phyloP scores from a whole-genome alignment of 495 filamentous ascomycete species.

The Mycothermus thermophilus region DNA sequence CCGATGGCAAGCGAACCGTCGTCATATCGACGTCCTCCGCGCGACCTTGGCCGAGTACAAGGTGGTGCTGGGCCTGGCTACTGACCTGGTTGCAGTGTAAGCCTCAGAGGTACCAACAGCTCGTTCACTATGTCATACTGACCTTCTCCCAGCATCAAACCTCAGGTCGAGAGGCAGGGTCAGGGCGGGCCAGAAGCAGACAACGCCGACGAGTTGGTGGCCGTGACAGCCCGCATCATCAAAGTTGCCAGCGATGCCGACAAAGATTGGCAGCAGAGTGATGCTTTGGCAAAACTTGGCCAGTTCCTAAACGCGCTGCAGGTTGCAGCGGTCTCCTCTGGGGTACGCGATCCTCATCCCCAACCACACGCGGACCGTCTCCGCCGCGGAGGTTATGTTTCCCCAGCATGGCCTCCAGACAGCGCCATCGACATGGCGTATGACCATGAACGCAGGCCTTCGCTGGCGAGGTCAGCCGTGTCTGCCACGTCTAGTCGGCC shows the following conservation, averaged over 20 bases:
- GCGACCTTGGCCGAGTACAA: slow-evolving; percentile 27
- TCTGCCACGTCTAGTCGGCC: no score
- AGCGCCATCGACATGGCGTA: slow-evolving; percentile 28
- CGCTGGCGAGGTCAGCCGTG: no score
- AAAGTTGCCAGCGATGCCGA: slow-evolving; percentile 3
- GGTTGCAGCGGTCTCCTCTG: slow-evolving; percentile 16
- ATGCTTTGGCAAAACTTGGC: slow-evolving; percentile 18
- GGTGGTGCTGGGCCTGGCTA: slow-evolving; percentile 24
- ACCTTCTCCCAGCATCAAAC: slow-evolving; percentile 3
- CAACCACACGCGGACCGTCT: slow-evolving; percentile 5
- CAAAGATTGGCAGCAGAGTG: slow-evolving; percentile 21
- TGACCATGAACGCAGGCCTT: slow-evolving; percentile 7
- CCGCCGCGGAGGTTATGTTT: slow-evolving; percentile 10
- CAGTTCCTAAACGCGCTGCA: slow-evolving; percentile 24
- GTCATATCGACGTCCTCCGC: slow-evolving; percentile 22
- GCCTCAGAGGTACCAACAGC: no score
- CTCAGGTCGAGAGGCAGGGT: neutral
- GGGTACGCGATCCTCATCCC: slow-evolving; percentile 1
- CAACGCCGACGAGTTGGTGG: slow-evolving; percentile 5
- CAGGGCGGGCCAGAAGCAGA: neutral
- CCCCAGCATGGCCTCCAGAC: slow-evolving; percentile 26
- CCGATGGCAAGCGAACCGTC: slow-evolving; percentile 24
- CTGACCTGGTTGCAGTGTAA: slow-evolving; percentile 30
- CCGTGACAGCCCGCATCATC: slow-evolving; percentile 6
- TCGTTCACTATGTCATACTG: no score